Evolutionary conservation across 192 early-diverging fungal genomes (phyloP), one percentile per base, ranked within the genome.

Genomic region (Umbelopsis sp.): DNA sequence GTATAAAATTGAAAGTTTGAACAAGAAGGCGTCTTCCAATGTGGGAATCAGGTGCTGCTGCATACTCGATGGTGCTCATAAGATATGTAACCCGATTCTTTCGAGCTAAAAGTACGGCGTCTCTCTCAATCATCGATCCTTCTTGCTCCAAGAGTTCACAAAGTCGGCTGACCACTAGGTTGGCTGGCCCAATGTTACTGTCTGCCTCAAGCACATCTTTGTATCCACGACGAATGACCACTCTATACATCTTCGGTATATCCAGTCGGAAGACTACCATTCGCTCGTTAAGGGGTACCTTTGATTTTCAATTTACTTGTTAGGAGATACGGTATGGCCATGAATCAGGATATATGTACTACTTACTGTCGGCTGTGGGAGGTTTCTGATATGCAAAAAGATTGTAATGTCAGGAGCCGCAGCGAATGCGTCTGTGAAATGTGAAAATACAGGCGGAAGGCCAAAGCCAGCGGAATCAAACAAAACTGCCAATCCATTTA

Each of bases 401-500:
- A 76, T 47, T 0, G 64, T 45, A 21, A 46, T 67, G 33, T 76
- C 25, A 7, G 65, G 75, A 27, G 71, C 30, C 10, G 71, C 50
- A 21, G 70, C 65, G 16, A 71, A 72, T 20, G 64, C 70, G 3
- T 68, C 27, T 11, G 71, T 61, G 61, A 76, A 76, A 22, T 76
- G 75, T 21, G 33, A 45, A 45, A 67, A 76, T 5, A 58, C 61
- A 2, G 66, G 22, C 5, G 75, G 75, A 16, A 76, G 23, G 25
- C 61, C 49, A 30, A 50, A 49, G 6, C 68, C 73, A 2, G 41
- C 45, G 13, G 45, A 68, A 47, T 64, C 49, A 64, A 68, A 76
- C 48, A 76, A 46, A 20, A 76, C 8, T 3, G 71, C 71, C 16
- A 76, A 45, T 3, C 75, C 75, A 13, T 71, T 49, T 13, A 72